Conservation (phyloP, 768 basidiomycete species). For the Auricularia sp. region DNA sequence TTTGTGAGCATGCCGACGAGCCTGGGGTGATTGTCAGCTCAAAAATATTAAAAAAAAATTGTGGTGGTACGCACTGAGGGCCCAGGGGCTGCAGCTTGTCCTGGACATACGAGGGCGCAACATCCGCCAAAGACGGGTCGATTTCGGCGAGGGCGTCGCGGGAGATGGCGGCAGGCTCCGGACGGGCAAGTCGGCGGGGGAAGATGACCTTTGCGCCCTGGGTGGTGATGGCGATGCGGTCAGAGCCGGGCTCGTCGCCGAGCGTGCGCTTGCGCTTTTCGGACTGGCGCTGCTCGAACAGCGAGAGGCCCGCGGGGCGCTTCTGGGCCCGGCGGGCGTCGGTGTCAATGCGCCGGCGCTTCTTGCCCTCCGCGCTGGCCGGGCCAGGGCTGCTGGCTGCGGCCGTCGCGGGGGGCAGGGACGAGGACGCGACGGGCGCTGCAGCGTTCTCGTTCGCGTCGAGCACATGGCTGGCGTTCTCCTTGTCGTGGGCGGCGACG, state of each 20-base stretch:
- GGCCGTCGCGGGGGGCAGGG: background rate
- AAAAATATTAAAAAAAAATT: slow-evolving; percentile 8
- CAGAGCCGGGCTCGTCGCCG: background rate
- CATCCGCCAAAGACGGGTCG: slow-evolving; percentile 37
- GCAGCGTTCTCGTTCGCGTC: background rate
- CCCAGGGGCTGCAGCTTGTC: slow-evolving; percentile 40
- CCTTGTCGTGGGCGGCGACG: background rate
- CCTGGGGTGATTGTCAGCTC: slow-evolving; percentile 1
- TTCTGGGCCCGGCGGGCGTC: background rate
- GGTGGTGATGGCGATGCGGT: background rate
- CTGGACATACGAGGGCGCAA: slow-evolving; percentile 56
- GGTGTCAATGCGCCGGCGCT: background rate
- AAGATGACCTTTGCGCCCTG: slow-evolving; percentile 21
- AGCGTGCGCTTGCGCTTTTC: background rate
- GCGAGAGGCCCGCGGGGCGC: background rate
- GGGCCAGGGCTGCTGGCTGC: background rate
- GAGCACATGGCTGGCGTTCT: background rate
- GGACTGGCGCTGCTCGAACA: background rate
- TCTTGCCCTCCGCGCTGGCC: background rate
- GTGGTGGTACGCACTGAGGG: slow-evolving; percentile 26
- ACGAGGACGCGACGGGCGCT: background rate
- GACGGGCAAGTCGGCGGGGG: slow-evolving; percentile 60
- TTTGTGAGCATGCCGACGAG: slow-evolving; percentile 3
- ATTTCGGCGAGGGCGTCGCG: slow-evolving; percentile 44
- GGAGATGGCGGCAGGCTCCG: slow-evolving; percentile 46